phyloP scores from a whole-genome alignment of 495 filamentous ascomycete genomes.

The Neurospora sp. region DNA sequence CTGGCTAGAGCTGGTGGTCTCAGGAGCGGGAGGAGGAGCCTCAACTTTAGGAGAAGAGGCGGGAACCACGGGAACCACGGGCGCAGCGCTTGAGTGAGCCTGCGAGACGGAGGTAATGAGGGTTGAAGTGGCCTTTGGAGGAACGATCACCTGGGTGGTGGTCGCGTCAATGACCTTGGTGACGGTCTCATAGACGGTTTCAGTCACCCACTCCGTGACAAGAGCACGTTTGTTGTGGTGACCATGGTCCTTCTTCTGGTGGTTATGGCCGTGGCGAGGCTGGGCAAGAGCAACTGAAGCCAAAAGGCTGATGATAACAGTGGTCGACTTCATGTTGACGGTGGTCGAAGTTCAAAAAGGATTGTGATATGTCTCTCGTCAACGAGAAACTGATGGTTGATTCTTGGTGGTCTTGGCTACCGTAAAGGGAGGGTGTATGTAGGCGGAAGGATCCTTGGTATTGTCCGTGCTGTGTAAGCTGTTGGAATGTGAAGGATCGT shows the following conservation, averaged over 20 bases:
- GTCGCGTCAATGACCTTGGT: slow-evolving; percentile 35
- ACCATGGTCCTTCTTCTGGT: slow-evolving; percentile 19
- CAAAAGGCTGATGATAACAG: slow-evolving; percentile 31
- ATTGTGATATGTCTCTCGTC: neutral
- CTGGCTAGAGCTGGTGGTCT: slow-evolving; percentile 2
- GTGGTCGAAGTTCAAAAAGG: neutral
- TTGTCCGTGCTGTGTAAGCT: neutral
- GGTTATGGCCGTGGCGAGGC: slow-evolving; percentile 32
- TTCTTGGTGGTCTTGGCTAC: neutral
- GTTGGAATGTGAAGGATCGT: neutral
- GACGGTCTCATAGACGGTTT: slow-evolving; percentile 39
- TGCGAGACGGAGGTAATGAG: slow-evolving; percentile 11
- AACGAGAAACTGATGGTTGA: neutral
- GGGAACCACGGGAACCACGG: slow-evolving; percentile 1
- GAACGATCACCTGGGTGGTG: slow-evolving; percentile 29
- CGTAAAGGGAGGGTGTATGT: neutral
- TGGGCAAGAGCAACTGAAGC: slow-evolving; percentile 35
- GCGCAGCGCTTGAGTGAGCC: slow-evolving; percentile 2
- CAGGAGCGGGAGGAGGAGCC: slow-evolving; percentile 10
- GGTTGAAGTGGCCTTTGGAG: slow-evolving; percentile 8
- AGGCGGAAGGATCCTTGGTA: neutral
- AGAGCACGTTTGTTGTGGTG: slow-evolving; percentile 30
- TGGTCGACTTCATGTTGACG: slow-evolving; percentile 39
- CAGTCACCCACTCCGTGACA: slow-evolving; percentile 38
- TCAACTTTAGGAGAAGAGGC: slow-evolving; percentile 8